Evolutionary conservation across 371 early-diverging fungal genomes (phyloP), one percentile per base, ranked within the genome.

Genomic region (Lichtheimia ornata): DNA sequence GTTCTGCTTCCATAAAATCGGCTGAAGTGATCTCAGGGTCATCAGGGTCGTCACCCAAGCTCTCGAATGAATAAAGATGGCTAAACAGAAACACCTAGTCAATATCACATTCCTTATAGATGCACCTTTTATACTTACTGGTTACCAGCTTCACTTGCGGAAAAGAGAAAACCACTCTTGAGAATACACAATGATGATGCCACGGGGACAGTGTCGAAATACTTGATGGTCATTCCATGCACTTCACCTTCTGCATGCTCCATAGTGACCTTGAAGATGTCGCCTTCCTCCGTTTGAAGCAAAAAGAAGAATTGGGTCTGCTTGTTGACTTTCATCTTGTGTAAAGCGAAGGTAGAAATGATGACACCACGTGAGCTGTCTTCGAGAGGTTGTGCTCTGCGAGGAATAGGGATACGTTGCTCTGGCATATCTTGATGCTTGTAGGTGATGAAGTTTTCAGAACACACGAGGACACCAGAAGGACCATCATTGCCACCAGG

Each of bases 401-500:
- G 83, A 25, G 97, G 97, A 57, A 97, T 93, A 41, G 93, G 91
- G 4, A 94, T 89, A 15, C 90, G 84, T 47, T 79, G 77, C 28
- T 88, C 83, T 12, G 85, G 80, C 65, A 81, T 76, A 40, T 84
- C 89, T 59, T 87, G 90, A 71, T 96, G 94, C 47, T 79, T 81
- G 81, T 94, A 99, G 1, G 95, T 85, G 40, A 99, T 91, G 42
- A 76, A 89, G 60, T 94, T 90, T 63, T 94, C 96, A 4, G 92
- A 84, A 76, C 97, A 97, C 15, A 97, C 97, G 20, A 99, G 77
- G 4, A 99, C 98, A 59, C 99, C 99, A 12, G 92, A 91, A 18
- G 99, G 98, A 12, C 99, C 99, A 75, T 97, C 98, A 18, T 75
- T 82, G 20, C 96, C 97, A 45, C 98, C 97, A 41, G 97, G 96